A percentile compares a stretch with the other conserved stretches of the same genome.
Evolutionary conservation across 257 asterid species (phyloP).

Genomic region (Ilex asprella): DNA sequence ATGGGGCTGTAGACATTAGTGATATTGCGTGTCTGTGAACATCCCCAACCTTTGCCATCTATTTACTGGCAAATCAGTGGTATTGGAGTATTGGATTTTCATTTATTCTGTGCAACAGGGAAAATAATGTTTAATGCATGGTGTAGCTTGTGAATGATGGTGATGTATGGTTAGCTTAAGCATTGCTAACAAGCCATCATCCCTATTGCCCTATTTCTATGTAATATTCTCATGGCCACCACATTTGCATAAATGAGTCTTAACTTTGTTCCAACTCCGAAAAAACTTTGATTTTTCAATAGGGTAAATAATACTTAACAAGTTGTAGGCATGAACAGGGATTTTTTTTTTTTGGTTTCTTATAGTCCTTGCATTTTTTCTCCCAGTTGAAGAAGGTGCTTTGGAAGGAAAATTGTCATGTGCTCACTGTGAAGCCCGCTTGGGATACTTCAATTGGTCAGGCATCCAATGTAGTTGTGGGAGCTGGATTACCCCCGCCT

Average conservation of each 20-base stretch:
- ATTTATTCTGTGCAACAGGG: background rate
- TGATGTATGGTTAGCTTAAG: no score
- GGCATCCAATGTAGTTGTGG: conserved; percentile 98
- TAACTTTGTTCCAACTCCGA: no score
- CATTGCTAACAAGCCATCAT: no score
- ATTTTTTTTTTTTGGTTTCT: background rate
- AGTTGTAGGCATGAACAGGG: background rate
- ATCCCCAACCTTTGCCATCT: no score
- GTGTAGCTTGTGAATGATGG: conserved; percentile 2
- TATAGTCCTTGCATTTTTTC: background rate
- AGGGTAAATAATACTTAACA: background rate
- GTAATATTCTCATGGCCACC: no score
- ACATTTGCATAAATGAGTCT: no score
- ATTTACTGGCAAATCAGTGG: no score
- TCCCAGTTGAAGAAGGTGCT: conserved; percentile 77
- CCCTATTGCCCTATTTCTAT: no score
- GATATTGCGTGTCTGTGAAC: no score
- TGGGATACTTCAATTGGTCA: conserved; percentile 95
- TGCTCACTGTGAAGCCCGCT: conserved; percentile 71
- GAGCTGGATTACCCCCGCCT: conserved; percentile 97
- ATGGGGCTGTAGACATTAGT: no score
- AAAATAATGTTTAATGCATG: background rate
- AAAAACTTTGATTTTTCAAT: background rate
- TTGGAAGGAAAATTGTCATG: conserved; percentile 86
- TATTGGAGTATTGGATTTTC: background rate